Base-by-base conservation (phyloP, 2,329 filamentous ascomycete genomes). In the Aspergillus flavus region DNA sequence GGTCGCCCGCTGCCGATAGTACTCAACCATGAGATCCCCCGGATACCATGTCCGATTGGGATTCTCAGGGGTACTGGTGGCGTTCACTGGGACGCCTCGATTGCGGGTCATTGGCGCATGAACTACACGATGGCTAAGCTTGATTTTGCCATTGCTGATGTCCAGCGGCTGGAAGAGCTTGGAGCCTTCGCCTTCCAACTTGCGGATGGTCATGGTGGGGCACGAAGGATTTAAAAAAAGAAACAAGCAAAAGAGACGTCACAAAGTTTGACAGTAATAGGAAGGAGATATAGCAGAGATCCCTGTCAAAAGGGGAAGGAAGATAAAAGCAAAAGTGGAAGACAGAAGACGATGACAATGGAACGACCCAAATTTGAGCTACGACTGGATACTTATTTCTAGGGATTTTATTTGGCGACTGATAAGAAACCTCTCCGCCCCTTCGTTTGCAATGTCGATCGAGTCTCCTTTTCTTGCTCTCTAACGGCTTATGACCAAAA, bases 21-120 rank as follows among this genome's bases (percentile, higher is more conserved):
- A 80, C 46, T 79, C 74, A 32, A 73, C 72, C 46, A 78, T 69
- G 30, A 79, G 66, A 57, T 83, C 79, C n/a, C 77, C 78, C 1
- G 80, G 80, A 19, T 82, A 73, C 77, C 84, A 86, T 66, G 81
- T 75, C 45, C 83, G 80, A 70, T 81, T 84, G 52, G 80, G 81
- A 62, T 74, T 80, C 66, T 85, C 82, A 0, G 77, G 69, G 0
- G 80, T 83, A 34, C 79, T 82, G 9, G 74, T 69, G 14, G 75
- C 65, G 12, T 78, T 78, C 43, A 80, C 58, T 4, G 84, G 83
- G 6, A 80, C 81, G 21, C 83, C 82, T 30, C 85, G 80, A 67
- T 83, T 83, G 21, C 85, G 81, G 6, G 85, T 87, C 61, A 87
- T 72, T 2, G 86, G 83, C 1, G 84, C 82, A 66, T 83, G 71